Base-by-base conservation (phyloP, 495 filamentous ascomycete species). In the Tuber borchii region DNA sequence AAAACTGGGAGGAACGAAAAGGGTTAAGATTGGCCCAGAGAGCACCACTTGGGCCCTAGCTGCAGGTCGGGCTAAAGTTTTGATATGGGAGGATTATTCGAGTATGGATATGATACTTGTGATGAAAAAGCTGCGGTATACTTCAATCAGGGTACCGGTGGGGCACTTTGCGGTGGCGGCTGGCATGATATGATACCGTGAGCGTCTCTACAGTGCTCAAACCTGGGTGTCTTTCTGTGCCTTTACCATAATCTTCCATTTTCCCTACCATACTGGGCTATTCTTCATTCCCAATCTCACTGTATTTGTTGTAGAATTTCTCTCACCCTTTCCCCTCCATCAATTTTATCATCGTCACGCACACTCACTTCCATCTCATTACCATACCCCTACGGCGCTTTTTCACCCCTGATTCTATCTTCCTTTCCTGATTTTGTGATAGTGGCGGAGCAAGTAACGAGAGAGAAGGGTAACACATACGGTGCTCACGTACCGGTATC, bases 331-430 rank as follows among this genome's bases (percentile, higher is more conserved):
- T 12, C 56, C 26, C 22, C 22, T 31, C 56, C 56, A 17, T 65
- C 56, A 65, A 31, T 65, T 17, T 65, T 65, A 65, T 65, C 56
- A 14, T 65, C 56, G 31, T 65, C 26, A 31, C 56, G n/a, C 26
- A 31, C 56, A 65, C 56, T 65, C 56, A 31, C 56, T 65, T 65
- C 56, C 56, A 65, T 65, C 56, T 65, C n/a, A 31, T 65, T 31
- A 65, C 26, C 56, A 65, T 65, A 65, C 56, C 56, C 9, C 56
- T 6, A 26, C 56, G 26, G 20, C n/a, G 4, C n/a, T 17, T 14
- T 17, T 31, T 65, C 56, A 12, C 56, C 56, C 56, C 56, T 65
- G 9, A 65, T 31, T 65, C 56, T n/a, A 31, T 31, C 56, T 12
- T 65, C 14, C 26, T 26, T 65, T 31, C 20, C 56, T 10, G 26